Evolutionary conservation across 805 yeast species (phyloP), one percentile per base, ranked within the genome.

Genomic region (Lipomyces mesembrius): DNA sequence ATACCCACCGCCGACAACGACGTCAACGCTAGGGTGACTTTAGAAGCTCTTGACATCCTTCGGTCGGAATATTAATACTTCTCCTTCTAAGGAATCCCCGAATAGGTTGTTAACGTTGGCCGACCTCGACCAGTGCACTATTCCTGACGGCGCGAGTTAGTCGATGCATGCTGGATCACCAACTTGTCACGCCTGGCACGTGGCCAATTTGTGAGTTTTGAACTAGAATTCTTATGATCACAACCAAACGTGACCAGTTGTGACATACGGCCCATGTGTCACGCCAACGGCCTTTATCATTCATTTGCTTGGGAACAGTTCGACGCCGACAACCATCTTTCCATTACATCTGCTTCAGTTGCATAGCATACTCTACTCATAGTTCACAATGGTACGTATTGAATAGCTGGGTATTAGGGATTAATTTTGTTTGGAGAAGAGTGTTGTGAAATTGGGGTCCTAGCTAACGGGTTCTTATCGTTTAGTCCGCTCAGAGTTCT

Each of bases 401-500:
- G 43, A 12, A 12, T 37, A 6, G 17, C 12, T 37, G 43, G 5
- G 0, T 3, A 37, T 37, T 37, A 14, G 12, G 4, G 17, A 12
- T 37, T 12, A 1, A 14, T 37, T 37, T 37, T 12, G 43, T 37
- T 37, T 37, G 14, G 43, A 37, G 43, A 37, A n/a, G 20, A n/a
- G 22, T 17, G 43, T 12, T 37, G 12, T 37, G 43, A 37, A 5
- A 37, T 5, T 37, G 17, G 17, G 2, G 49, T n/a, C 22, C 9
- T 3, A 8, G 49, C 49, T 43, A 43, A 43, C 49, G 39, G 17
- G 39, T n/a, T 27, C 32, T 49, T 12, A 14, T 35, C 27, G n/a
- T 14, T 6, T 59, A 79, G 82, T 80, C 83, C 67, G 82, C 82
- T 56, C 81, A 81, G 64, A 79, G 77, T 74, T 80, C 83, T 46